phyloP scores from a whole-genome alignment of 805 yeast genomes.

The Blastobotrys americana region DNA sequence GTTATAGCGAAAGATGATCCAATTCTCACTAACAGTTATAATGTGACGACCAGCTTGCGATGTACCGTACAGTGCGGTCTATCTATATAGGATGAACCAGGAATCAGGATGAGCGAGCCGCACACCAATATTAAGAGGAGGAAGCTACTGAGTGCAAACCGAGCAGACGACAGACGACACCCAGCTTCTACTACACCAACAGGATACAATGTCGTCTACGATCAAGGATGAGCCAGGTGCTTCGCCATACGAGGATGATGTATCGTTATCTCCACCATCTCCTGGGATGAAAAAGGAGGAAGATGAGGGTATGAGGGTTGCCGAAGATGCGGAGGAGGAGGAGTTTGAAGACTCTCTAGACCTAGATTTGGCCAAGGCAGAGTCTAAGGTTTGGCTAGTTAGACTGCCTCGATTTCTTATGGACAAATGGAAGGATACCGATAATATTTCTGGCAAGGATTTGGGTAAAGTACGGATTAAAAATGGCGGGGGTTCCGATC shows the following conservation, averaged over 20 bases:
- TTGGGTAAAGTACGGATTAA: constrained; percentile 67
- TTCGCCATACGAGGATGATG: constrained; percentile 32
- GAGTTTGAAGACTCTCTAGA: constrained; percentile 62
- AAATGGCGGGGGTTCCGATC: constrained; percentile 23
- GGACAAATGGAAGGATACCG: constrained; percentile 66
- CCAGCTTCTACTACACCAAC: too few species aligned
- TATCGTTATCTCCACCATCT: constrained; percentile 31
- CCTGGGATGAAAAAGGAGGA: constrained; percentile 19
- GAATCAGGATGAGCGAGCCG: too few species aligned
- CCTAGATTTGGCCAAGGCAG: constrained; percentile 55
- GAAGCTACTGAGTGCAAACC: too few species aligned
- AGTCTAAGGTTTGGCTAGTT: constrained; percentile 84
- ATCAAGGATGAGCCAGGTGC: constrained; percentile 9
- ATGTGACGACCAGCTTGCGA: too few species aligned
- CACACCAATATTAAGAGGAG: too few species aligned
- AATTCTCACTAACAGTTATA: too few species aligned
- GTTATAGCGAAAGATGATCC: too few species aligned
- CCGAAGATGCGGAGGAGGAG: constrained; percentile 34
- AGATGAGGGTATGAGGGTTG: constrained; percentile 25
- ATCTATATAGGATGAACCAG: too few species aligned
- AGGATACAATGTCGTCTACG: not conserved
- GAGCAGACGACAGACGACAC: too few species aligned
- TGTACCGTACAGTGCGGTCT: too few species aligned
- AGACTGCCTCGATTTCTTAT: constrained; percentile 83
- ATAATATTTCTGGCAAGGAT: constrained; percentile 59